Evolutionary conservation across 768 basidiomycete species (phyloP).

Genomic region (Suillus weaverae): DNA sequence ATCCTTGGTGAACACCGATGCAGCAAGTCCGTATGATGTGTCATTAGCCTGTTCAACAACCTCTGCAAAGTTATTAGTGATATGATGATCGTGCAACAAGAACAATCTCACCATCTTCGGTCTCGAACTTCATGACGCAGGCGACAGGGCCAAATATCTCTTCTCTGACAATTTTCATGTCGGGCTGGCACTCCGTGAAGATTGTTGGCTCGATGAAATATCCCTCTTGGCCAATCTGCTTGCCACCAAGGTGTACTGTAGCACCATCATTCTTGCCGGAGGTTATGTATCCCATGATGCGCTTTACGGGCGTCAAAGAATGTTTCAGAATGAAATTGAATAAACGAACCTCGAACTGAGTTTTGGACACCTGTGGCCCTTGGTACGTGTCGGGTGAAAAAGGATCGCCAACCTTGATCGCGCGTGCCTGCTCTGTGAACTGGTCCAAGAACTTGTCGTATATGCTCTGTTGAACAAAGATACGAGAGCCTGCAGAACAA

Average conservation of each 20-base stretch:
- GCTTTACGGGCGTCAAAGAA: conserved; percentile 23
- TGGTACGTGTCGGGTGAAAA: conserved; percentile 42
- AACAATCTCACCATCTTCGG: conserved; percentile 31
- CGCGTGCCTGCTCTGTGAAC: conserved; percentile 38
- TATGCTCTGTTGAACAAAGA: conserved; percentile 55
- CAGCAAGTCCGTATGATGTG: conserved; percentile 47
- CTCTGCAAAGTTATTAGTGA: conserved; percentile 17
- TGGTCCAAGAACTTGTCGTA: conserved; percentile 56
- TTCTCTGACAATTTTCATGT: conserved; percentile 47
- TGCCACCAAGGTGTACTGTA: conserved; percentile 45
- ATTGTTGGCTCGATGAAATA: conserved; percentile 49
- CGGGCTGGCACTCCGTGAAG: conserved; percentile 40
- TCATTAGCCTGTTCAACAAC: conserved; percentile 40
- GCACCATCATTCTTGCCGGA: conserved; percentile 52
- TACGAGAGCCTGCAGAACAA: conserved; percentile 56
- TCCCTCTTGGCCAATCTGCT: conserved; percentile 41
- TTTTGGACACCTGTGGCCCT: conserved; percentile 50
- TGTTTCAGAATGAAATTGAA: not conserved
- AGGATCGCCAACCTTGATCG: conserved; percentile 44
- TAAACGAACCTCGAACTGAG: conserved; percentile 42
- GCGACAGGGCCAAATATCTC: conserved; percentile 51
- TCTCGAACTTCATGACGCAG: conserved; percentile 46
- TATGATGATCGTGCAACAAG: not conserved
- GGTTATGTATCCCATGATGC: conserved; percentile 50
- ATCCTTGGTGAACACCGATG: conserved; percentile 49